Evolutionary conservation across 2,329 filamentous ascomycete genomes (phyloP).

Genomic region (Fusarium miscanthi): DNA sequence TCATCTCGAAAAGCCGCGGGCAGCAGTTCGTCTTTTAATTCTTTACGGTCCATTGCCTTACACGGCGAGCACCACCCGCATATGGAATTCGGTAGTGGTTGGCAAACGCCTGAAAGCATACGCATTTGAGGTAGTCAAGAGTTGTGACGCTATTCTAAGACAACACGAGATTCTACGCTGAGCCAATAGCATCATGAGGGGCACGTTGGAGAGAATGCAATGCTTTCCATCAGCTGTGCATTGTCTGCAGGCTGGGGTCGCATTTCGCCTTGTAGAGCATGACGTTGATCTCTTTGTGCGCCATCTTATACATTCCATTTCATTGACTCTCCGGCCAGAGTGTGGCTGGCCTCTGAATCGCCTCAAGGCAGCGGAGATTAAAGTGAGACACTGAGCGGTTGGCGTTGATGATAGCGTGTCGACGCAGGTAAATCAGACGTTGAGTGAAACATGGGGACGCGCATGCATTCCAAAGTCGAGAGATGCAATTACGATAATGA

Average conservation of each 20-base stretch:
- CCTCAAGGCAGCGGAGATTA: constrained; percentile 6
- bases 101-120: constrained; percentile 35
- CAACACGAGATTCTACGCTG: constrained; percentile 33
- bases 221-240: constrained; percentile 14
- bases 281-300: constrained; percentile 27
- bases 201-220: constrained; percentile 35
- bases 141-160: constrained; percentile 26
- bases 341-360: constrained; percentile 24
- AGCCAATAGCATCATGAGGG: constrained; percentile 19
- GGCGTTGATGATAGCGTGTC: constrained; percentile 26
- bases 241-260: constrained; percentile 8
- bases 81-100: constrained; percentile 37
- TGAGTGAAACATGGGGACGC: constrained; percentile 33
- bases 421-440: constrained; percentile 12
- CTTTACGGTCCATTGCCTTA: constrained; percentile 18
- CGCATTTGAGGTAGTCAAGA: constrained; percentile 27
- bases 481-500: constrained; percentile 32
- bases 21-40: constrained; percentile 35
- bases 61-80: constrained; percentile 25
- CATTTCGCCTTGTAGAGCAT: background rate
- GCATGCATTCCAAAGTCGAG: constrained; percentile 39
- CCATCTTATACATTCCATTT: constrained; percentile 40
- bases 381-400: constrained; percentile 31
- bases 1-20: constrained; percentile 15
- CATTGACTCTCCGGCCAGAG: background rate